These are phyloP conservation scores for Vicia sativa DNA, from an alignment of 306 rosid genomes.

Conservation along the genomic window DNA sequence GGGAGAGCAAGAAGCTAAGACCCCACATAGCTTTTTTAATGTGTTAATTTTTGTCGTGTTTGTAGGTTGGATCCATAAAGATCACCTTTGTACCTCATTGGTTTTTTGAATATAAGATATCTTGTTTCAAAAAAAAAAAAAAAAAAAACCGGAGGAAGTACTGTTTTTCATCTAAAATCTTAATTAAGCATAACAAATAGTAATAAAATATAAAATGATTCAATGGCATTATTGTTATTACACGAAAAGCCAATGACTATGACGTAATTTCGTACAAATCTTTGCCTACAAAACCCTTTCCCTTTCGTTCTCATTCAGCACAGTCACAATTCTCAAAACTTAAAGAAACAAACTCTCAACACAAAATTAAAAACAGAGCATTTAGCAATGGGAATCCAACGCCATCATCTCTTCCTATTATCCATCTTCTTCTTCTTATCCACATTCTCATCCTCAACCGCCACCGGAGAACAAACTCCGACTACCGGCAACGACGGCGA, in stretches of 20 bases:
- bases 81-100: too few relatives aligned
- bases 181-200: too few relatives aligned
- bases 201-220: not conserved
- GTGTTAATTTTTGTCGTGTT: too few relatives aligned
- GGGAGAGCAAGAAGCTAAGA: too few relatives aligned
- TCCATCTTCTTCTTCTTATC: constrained; percentile 20
- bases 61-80: too few relatives aligned
- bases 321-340: not conserved
- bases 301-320: not conserved
- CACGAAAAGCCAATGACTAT: accelerated
- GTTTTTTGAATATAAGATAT: too few relatives aligned
- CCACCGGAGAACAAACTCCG: constrained; percentile 6
- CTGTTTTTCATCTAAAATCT: too few relatives aligned
- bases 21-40: too few relatives aligned
- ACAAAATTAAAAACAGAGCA: not conserved
- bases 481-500: not conserved
- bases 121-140: too few relatives aligned
- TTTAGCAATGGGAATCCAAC: constrained; percentile 40
- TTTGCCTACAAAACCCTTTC: constrained; percentile 43
- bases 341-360: not conserved
- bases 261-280: constrained; percentile 11
- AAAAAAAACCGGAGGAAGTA: too few relatives aligned
- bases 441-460: constrained; percentile 25
- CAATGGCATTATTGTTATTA: constrained; percentile 29
- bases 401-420: constrained; percentile 5